A percentile compares a stretch with the other conserved stretches of the same genome.
Evolutionary conservation across 768 basidiomycete species (phyloP).

Genomic region (Cystobasidium ongulense): DNA sequence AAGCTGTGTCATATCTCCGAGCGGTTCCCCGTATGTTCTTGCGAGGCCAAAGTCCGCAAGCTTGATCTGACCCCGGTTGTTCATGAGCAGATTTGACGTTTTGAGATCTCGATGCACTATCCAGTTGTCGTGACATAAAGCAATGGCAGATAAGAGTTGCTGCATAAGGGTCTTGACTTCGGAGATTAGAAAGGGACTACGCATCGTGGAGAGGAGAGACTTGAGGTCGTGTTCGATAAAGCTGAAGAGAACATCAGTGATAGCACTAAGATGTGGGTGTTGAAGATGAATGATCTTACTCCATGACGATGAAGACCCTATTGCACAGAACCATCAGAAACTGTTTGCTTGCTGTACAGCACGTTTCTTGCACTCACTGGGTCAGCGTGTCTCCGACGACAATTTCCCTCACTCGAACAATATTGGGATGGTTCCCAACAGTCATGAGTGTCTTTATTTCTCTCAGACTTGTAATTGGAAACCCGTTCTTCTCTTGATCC

Average conservation of each 20-base stretch:
- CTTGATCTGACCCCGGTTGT: conserved; percentile 96
- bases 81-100: conserved; percentile 96
- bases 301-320: conserved; percentile 84
- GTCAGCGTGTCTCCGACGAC: conserved; percentile 97
- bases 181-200: conserved; percentile 88
- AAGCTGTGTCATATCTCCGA: conserved; percentile 93
- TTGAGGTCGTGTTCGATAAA: conserved; percentile 99
- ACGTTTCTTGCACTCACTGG: conserved; percentile 62
- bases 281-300: conserved; percentile 4
- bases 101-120: conserved; percentile 95
- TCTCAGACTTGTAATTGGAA: conserved; percentile 90
- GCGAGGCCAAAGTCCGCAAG: conserved; percentile 98
- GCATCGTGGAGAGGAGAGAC: conserved; percentile 87
- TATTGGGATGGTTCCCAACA: conserved; percentile 68
- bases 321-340: background rate
- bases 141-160: conserved; percentile 84
- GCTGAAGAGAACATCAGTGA: conserved; percentile 47
- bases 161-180: conserved; percentile 96
- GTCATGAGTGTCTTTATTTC: conserved; percentile 95
- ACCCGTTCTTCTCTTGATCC: conserved; percentile 96
- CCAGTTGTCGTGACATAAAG: conserved; percentile 92
- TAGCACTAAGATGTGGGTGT: background rate
- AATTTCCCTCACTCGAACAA: conserved; percentile 91
- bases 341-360: background rate
- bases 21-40: conserved; percentile 87